Percentiles rank a stretch among this genome's conserved stretches.
Evolutionary conservation across 306 rosid genomes (phyloP).

Genomic region (Clitoria ternatea): DNA sequence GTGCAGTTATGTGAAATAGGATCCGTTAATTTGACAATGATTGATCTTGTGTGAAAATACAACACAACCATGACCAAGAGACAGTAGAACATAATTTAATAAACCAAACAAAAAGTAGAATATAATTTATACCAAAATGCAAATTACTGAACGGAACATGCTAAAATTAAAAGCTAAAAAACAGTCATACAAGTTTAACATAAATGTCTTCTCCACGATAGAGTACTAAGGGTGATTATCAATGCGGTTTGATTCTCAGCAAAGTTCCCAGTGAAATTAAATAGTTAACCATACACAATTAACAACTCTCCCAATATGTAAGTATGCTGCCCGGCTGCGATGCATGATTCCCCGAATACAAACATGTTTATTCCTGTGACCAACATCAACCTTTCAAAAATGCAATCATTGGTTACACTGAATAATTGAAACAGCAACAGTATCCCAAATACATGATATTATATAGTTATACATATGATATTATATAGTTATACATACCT

Average conservation of each 20-base stretch:
- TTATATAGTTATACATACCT: slow-evolving; percentile 29
- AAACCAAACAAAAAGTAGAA: too few species aligned
- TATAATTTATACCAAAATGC: not conserved
- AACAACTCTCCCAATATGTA: not conserved
- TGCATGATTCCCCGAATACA: not conserved
- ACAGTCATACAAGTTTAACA: slow-evolving; percentile 24
- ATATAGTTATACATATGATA: too few species aligned
- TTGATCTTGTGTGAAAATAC: too few species aligned
- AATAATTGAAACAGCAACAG: not conserved
- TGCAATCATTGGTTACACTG: slow-evolving; percentile 12
- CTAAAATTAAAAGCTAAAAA: not conserved
- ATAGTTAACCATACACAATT: not conserved
- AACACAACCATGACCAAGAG: too few species aligned
- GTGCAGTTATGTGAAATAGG: too few species aligned
- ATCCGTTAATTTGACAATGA: too few species aligned
- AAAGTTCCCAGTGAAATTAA: slow-evolving; percentile 7
- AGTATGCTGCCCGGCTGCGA: slow-evolving; percentile 5
- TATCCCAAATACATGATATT: too few species aligned
- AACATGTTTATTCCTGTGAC: slow-evolving; percentile 23
- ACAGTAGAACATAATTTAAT: too few species aligned
- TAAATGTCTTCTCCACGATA: slow-evolving; percentile 4
- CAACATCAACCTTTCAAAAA: slow-evolving; percentile 25
- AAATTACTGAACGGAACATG: not conserved
- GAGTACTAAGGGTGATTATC: not conserved
- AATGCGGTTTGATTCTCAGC: not conserved